Evolutionary conservation across 2,329 filamentous ascomycete genomes (phyloP).

Genomic region (Microcyclospora tardicrescens): DNA sequence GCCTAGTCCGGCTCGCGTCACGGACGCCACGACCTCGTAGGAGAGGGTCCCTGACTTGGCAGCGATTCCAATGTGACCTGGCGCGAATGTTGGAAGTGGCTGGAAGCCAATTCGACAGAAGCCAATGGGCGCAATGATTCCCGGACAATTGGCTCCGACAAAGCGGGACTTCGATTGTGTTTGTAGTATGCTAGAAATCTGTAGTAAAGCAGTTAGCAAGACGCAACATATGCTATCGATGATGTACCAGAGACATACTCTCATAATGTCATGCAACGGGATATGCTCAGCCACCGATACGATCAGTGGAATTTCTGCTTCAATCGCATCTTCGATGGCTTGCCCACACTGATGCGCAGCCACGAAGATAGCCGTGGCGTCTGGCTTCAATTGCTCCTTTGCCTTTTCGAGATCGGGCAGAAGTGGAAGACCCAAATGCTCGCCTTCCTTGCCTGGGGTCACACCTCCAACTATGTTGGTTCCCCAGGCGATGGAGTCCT

Average conservation of each 20-base stretch:
- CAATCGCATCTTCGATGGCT: slow-evolving; percentile 69
- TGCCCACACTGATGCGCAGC: slow-evolving; percentile 58
- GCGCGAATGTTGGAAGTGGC: slow-evolving; percentile 57
- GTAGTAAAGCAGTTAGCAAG: background rate
- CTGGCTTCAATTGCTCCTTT: slow-evolving; percentile 55
- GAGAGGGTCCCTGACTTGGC: slow-evolving; percentile 72
- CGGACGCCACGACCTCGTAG: slow-evolving; percentile 65
- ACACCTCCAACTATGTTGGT: slow-evolving; percentile 71
- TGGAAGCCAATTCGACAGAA: slow-evolving; percentile 65
- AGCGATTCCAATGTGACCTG: slow-evolving; percentile 59
- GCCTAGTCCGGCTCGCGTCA: slow-evolving; percentile 59
- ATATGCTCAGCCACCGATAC: slow-evolving; percentile 72
- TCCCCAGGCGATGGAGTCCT: slow-evolving; percentile 63
- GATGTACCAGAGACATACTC: slow-evolving; percentile 33
- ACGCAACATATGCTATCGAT: no score
- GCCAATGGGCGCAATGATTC: slow-evolving; percentile 62
- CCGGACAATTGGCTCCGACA: slow-evolving; percentile 69
- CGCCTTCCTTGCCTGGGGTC: slow-evolving; percentile 54
- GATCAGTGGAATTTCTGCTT: slow-evolving; percentile 63
- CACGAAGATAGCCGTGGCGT: slow-evolving; percentile 70
- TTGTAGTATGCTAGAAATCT: slow-evolving; percentile 57
- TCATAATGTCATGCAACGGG: slow-evolving; percentile 63
- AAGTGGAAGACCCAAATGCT: slow-evolving; percentile 61
- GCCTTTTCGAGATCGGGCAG: slow-evolving; percentile 56
- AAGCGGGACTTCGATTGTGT: slow-evolving; percentile 60